phyloP scores from a whole-genome alignment of 208 protist species.

The Naegleria lovaniensis region DNA sequence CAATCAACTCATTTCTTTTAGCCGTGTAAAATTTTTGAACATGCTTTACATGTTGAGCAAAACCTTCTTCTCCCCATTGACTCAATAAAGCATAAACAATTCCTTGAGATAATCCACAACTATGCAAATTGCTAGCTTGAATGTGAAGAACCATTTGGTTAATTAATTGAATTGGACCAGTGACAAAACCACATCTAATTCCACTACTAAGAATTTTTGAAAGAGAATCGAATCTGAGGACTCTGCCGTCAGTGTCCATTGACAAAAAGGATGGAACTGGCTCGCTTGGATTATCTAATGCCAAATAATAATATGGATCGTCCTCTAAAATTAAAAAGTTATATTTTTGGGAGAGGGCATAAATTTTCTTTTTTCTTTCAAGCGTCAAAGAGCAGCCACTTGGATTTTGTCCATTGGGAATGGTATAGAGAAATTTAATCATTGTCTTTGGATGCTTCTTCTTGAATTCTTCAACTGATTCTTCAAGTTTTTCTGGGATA shows the following conservation, averaged over 20 bases:
- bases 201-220: constrained; percentile 56
- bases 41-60: constrained; percentile 40
- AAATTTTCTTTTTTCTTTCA: constrained; percentile 46
- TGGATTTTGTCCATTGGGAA: constrained; percentile 62
- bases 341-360: constrained; percentile 40
- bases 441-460: neutral
- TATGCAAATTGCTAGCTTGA: constrained; percentile 47
- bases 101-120: constrained; percentile 41
- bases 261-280: constrained; percentile 42
- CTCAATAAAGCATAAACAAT: constrained; percentile 31
- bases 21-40: constrained; percentile 45
- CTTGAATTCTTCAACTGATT: constrained; percentile 26
- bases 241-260: constrained; percentile 55
- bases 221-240: constrained; percentile 63
- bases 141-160: constrained; percentile 39
- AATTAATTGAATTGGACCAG: constrained; percentile 43
- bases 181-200: constrained; percentile 50
- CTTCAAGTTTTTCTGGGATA: constrained; percentile 37
- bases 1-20: constrained; percentile 42
- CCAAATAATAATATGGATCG: constrained; percentile 66
- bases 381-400: constrained; percentile 47
- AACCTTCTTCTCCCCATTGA: constrained; percentile 45
- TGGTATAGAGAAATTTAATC: constrained; percentile 48
- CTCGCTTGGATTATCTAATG: constrained; percentile 29
- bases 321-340: constrained; percentile 65